Percentiles rank a stretch among this genome's conserved stretches.
Conservation (phyloP, 257 asterid genomes). For the Perilla frutescens region DNA sequence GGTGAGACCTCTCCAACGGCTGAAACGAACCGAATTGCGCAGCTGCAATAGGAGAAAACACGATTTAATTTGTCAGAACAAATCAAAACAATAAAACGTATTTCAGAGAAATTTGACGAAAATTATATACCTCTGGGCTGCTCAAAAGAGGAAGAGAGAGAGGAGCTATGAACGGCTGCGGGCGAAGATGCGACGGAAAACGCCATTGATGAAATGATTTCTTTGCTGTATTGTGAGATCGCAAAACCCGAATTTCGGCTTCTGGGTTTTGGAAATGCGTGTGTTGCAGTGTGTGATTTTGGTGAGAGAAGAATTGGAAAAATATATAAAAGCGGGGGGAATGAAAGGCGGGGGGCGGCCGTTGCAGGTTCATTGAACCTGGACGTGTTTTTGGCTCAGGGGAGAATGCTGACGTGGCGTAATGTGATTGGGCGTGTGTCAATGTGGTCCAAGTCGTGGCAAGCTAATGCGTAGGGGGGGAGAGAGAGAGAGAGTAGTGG, state of each 20-base stretch:
- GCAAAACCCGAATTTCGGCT: slow-evolving; percentile 7
- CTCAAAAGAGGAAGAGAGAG: slow-evolving; percentile 48
- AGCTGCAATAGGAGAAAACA: slow-evolving; percentile 31
- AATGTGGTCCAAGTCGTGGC: slow-evolving; percentile 43
- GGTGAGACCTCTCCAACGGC: slow-evolving; percentile 53
- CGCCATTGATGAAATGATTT: slow-evolving; percentile 51
- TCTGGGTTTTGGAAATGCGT: slow-evolving; percentile 38
- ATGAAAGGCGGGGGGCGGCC: slow-evolving; percentile 37
- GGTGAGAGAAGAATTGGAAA: slow-evolving; percentile 11
- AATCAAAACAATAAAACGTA: not conserved
- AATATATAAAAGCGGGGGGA: slow-evolving; percentile 24
- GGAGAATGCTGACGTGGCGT: slow-evolving; percentile 44
- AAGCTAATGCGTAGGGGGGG: slow-evolving; percentile 15
- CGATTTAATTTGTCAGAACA: not conserved
- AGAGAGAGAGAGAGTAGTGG: slow-evolving; percentile 32
- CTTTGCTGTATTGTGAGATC: not conserved
- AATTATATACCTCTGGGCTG: slow-evolving; percentile 55
- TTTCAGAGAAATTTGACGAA: not conserved
- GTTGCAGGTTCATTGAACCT: slow-evolving; percentile 71
- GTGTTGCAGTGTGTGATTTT: slow-evolving; percentile 23
- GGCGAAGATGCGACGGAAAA: slow-evolving; percentile 65
- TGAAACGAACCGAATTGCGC: slow-evolving; percentile 55
- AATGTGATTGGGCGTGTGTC: slow-evolving; percentile 31
- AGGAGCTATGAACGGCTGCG: slow-evolving; percentile 50
- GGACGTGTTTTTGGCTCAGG: slow-evolving; percentile 53